phyloP scores from a whole-genome alignment of 2,329 filamentous ascomycete species.

The Fusarium sambucinum region DNA sequence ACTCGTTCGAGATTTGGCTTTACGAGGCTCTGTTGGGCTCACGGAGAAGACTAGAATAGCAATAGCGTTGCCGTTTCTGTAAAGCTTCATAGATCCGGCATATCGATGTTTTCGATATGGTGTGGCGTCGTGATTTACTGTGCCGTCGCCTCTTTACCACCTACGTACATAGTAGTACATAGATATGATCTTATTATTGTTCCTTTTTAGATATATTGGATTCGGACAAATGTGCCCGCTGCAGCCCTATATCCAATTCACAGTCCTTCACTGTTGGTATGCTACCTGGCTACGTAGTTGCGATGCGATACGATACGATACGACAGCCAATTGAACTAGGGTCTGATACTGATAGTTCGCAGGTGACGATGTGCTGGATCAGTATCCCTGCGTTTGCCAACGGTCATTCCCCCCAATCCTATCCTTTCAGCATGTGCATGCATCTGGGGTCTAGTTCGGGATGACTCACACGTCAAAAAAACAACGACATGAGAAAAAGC shows the following conservation, averaged over 20 bases:
- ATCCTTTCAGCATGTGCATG: constrained; percentile 4
- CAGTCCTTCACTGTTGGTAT: constrained; percentile 3
- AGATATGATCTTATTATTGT: neutral
- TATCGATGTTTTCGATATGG: constrained; percentile 15
- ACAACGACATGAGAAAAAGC: neutral
- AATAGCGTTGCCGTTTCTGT: constrained; percentile 17
- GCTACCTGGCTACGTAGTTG: neutral
- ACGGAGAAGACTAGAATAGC: constrained; percentile 38
- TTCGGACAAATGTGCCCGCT: constrained; percentile 3
- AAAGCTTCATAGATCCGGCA: constrained; percentile 21
- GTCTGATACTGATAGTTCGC: constrained; percentile 37
- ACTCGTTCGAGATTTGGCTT: constrained; percentile 10
- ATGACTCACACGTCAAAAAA: constrained; percentile 43
- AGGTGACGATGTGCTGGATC: constrained; percentile 32
- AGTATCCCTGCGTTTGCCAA: constrained; percentile 44
- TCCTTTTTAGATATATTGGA: constrained; percentile 7
- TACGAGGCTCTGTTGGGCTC: constrained; percentile 12
- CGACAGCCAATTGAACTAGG: neutral
- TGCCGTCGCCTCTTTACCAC: constrained; percentile 32
- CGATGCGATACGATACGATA: neutral
- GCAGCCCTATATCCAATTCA: constrained; percentile 39
- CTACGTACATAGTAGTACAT: too few relatives aligned
- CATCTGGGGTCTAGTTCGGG: constrained; percentile 32
- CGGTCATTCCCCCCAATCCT: constrained; percentile 17
- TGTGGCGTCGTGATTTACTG: constrained; percentile 19